Percentiles rank a stretch among this genome's conserved stretches.
Evolutionary conservation across 257 asterid genomes (phyloP).

Genomic region (Ophiorrhiza pumila): DNA sequence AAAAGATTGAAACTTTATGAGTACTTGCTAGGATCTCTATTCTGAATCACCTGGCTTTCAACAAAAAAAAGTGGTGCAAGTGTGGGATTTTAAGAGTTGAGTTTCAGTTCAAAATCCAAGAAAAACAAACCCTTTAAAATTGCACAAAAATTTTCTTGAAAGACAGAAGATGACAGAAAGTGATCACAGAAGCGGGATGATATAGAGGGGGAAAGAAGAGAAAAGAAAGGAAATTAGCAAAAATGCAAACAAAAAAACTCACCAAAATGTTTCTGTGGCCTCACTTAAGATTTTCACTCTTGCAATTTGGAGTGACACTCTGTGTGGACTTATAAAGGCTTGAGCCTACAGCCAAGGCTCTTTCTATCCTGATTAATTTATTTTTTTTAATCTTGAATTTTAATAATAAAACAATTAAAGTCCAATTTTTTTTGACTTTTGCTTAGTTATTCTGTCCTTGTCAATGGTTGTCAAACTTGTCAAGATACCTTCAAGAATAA

Average conservation of each 20-base stretch:
- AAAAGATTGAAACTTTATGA: not conserved
- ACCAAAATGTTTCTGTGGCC: conserved; percentile 32
- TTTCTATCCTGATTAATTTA: conserved; percentile 25
- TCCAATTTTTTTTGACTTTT: not conserved
- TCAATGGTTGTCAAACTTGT: not conserved
- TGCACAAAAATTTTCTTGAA: conserved; percentile 35
- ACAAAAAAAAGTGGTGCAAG: conserved; percentile 27
- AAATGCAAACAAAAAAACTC: conserved; percentile 5
- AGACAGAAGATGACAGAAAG: conserved; percentile 90
- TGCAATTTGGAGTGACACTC: conserved; percentile 10
- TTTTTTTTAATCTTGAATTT: conserved; percentile 18
- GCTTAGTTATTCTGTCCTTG: not conserved
- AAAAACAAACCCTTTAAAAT: conserved; percentile 44
- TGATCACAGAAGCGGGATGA: conserved; percentile 85
- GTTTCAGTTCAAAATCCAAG: conserved; percentile 25
- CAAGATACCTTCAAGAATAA: not conserved
- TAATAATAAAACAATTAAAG: not conserved
- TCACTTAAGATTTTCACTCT: conserved; percentile 61
- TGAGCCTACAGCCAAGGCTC: conserved; percentile 1
- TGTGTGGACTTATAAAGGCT: conserved; percentile 40
- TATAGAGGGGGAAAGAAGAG: conserved; percentile 38
- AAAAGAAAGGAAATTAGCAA: conserved; percentile 21
- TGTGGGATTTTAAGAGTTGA: not conserved
- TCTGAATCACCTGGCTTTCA: conserved; percentile 96
- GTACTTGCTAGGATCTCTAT: conserved; percentile 46